Base-by-base conservation (phyloP, 257 asterid species). In the Rauvolfia tetraphylla region DNA sequence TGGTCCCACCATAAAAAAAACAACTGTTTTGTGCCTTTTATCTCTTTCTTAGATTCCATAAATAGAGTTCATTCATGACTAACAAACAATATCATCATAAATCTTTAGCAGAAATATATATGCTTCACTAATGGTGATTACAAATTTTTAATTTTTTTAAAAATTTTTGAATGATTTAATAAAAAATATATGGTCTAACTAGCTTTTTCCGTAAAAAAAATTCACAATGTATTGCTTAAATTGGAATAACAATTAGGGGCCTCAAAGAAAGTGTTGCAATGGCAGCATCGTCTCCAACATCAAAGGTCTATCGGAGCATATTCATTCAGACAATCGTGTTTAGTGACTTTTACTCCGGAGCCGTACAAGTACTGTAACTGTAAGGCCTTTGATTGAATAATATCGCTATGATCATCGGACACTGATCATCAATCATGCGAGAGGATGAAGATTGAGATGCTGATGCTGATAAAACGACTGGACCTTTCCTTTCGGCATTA, bases 321-420 rank as follows among this genome's bases (percentile, higher is more conserved):
- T 78, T 78, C 73, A 71, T 54, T n/a, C n/a, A n/a, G n/a, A n/a
- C n/a, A n/a, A n/a, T 34, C 29, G 2, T 1, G 41, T 27, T 27
- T 11, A 59, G 77, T 67, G 76, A 49, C 4, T 34, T 29, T 23
- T 54, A 51, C 27, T 54, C 51, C 2, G 29, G 0, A 33, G 29
- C 63, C 85, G 83, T 78, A 82, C 85, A 70, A 49, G 78, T 75
- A 69, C 72, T 82, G 76, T n/a, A 36, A 69, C 72, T 82, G 76
- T n/a, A 36, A 74, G 72, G 65, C 57, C 76, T 42, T 73, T 34
- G 70, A 25, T 48, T 31, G 36, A 59, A 56, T 48, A 46, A 46
- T 46, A 38, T 39, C 49, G 34, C 4, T 39, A 58, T 5, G 46
- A 48, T 57, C n/a, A n/a, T n/a, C n/a, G n/a, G n/a, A n/a, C n/a